Percentiles rank a stretch among this genome's conserved stretches.
Conservation (phyloP, 2,329 filamentous ascomycete genomes). For the Cordyceps cateniannulata region DNA sequence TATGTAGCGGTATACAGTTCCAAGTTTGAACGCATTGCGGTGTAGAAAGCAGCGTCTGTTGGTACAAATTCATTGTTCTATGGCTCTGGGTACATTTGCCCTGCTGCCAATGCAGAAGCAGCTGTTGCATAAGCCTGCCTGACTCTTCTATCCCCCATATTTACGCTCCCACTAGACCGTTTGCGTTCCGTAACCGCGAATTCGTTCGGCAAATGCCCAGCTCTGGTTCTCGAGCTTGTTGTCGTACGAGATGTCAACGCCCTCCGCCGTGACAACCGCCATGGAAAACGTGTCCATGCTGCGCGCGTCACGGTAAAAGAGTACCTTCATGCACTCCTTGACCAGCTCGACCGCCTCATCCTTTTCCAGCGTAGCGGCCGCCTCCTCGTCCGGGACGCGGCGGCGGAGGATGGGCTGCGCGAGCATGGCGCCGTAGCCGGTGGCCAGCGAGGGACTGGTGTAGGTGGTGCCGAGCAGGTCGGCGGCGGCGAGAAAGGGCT, state of each 20-base stretch:
- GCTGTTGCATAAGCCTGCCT: neutral
- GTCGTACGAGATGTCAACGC: constrained; percentile 76
- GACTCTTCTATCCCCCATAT: neutral
- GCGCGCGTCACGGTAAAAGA: constrained; percentile 94
- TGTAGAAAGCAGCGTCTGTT: constrained; percentile 4
- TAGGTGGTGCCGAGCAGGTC: constrained; percentile 93
- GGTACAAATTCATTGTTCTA: constrained; percentile 8
- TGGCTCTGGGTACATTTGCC: neutral
- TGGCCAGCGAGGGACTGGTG: constrained; percentile 79
- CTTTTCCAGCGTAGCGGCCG: constrained; percentile 62
- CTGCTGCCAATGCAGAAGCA: neutral
- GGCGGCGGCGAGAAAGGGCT: constrained; percentile 85
- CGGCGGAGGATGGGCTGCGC: constrained; percentile 87
- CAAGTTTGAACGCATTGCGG: neutral
- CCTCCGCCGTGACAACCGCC: constrained; percentile 81
- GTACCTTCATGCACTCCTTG: constrained; percentile 95
- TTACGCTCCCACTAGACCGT: constrained; percentile 36
- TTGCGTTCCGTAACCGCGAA: constrained; percentile 93
- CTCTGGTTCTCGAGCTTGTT: constrained; percentile 92
- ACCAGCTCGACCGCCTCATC: constrained; percentile 76
- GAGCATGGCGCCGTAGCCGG: constrained; percentile 87
- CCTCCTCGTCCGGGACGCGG: constrained; percentile 75
- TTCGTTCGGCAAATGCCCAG: constrained; percentile 95
- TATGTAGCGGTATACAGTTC: too few relatives aligned
- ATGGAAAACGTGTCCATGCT: constrained; percentile 88